Base-by-base conservation (phyloP, 306 rosid genomes). In the Inga oerstediana region DNA sequence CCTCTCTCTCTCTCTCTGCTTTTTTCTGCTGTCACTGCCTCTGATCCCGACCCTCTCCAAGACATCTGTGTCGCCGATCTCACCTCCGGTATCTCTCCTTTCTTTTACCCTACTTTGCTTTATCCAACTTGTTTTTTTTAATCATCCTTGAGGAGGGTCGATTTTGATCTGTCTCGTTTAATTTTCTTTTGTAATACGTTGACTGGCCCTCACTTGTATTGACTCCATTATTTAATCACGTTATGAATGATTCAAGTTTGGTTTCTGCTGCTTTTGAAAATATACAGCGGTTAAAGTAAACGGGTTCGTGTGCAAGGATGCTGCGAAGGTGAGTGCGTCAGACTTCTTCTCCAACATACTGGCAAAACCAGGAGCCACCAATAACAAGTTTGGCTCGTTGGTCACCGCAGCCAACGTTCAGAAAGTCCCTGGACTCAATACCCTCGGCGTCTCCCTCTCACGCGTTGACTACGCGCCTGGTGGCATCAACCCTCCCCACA, bases 401-500 rank as follows among this genome's bases (percentile, higher is more conserved):
- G 97, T 92, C 61, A 93, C 97, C 2, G 89, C 35, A 81, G 99
- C 97, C 79, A 92, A 91, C 45, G 98, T 95, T 22, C 43, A 87
- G 73, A 89, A 86, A 82, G 76, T 93, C 65, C 93, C 98, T 20
- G 99, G 99, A 77, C 92, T 93, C 1, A 95, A 95, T 92, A 96
- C 99, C 0, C 92, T 96, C 6, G 98, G 97, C 8, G 90, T 93
- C 41, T 96, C 99, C 1, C n/a, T 96, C 37, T 56, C 99, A 8
- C 86, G 98, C 17, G 83, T 96, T 49, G 99, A 96, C 92, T 96
- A 88, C 66, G 97, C 97, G 8, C 91, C 94, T 1, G 94, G 97
- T 20, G 99, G 99, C 32, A 82, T 90, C 2, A 96, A 96, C 88
- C 98, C 99, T 7, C 97, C 99, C 0, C 99, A 96, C 96, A 92